These are phyloP conservation scores for Brasenia schreberi DNA, from an alignment of 164 flowering plant species.

Conservation along the genomic window DNA sequence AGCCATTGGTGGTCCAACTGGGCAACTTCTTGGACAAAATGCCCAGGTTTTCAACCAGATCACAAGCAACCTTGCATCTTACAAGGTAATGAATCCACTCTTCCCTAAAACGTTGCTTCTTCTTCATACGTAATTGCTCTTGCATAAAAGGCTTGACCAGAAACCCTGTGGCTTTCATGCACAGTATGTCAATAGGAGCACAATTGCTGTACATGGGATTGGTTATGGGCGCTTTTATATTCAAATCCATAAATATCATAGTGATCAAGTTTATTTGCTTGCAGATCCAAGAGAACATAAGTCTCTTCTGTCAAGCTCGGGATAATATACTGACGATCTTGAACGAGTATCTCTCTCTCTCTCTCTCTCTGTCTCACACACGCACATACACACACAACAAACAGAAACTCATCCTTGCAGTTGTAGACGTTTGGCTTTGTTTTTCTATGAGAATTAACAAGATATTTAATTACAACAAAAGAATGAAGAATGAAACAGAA, in stretches of 20 bases:
- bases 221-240: not conserved
- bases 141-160: not conserved
- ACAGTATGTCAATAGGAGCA: not conserved
- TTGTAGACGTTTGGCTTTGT: too few species aligned
- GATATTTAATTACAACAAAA: too few species aligned
- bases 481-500: too few species aligned
- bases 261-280: conserved; percentile 5
- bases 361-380: not conserved
- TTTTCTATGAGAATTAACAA: too few species aligned
- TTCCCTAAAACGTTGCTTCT: not conserved
- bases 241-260: not conserved
- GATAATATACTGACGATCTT: conserved; percentile 53
- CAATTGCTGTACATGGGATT: not conserved
- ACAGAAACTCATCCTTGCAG: too few species aligned
- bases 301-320: conserved; percentile 64
- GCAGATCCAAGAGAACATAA: conserved; percentile 64
- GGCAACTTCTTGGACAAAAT: conserved; percentile 37
- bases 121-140: not conserved
- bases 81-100: conserved; percentile 15
- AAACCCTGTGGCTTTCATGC: not conserved
- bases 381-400: not conserved
- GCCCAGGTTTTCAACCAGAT: conserved; percentile 26
- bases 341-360: conserved; percentile 36
- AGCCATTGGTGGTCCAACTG: conserved; percentile 32
- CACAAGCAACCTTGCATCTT: conserved; percentile 27